Conservation (phyloP, 1,284 basidiomycete genomes). For the Waitea zeae region DNA sequence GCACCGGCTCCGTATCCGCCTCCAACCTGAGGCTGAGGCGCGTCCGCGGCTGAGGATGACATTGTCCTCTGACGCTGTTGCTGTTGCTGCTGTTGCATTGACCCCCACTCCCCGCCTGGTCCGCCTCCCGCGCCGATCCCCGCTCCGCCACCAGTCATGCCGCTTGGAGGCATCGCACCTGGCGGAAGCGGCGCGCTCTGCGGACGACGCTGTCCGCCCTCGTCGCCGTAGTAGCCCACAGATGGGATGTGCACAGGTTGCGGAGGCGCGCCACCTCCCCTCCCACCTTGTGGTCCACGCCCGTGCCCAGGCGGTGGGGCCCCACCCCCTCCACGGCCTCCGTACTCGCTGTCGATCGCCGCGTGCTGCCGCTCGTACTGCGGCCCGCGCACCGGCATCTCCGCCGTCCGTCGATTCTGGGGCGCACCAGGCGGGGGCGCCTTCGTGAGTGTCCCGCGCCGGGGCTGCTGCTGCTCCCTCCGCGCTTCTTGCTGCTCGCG, state of each 20-base stretch:
- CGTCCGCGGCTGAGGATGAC: no score
- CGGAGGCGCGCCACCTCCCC: neutral
- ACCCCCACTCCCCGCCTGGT: no score
- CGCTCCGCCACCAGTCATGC: no score
- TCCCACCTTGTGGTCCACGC: neutral
- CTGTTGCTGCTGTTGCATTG: no score
- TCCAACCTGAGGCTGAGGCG: no score
- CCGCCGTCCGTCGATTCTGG: constrained; percentile 59
- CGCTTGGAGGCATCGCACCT: constrained; percentile 38
- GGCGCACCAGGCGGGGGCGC: constrained; percentile 36
- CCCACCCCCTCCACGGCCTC: constrained; percentile 17
- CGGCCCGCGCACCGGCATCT: constrained; percentile 75
- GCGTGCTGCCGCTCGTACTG: constrained; percentile 89
- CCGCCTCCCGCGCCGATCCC: no score
- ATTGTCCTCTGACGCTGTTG: no score
- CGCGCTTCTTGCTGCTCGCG: constrained; percentile 24
- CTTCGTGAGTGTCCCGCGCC: constrained; percentile 25
- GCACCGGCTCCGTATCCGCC: no score
- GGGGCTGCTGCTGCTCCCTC: constrained; percentile 27
- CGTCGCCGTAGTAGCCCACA: neutral
- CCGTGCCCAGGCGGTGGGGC: constrained; percentile 7
- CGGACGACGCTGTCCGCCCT: neutral
- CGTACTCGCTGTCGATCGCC: constrained; percentile 78
- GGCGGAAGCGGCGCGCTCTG: constrained; percentile 24
- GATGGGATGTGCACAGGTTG: neutral